phyloP scores from a whole-genome alignment of 345 rosid species.

The Geranium rotundifolium region DNA sequence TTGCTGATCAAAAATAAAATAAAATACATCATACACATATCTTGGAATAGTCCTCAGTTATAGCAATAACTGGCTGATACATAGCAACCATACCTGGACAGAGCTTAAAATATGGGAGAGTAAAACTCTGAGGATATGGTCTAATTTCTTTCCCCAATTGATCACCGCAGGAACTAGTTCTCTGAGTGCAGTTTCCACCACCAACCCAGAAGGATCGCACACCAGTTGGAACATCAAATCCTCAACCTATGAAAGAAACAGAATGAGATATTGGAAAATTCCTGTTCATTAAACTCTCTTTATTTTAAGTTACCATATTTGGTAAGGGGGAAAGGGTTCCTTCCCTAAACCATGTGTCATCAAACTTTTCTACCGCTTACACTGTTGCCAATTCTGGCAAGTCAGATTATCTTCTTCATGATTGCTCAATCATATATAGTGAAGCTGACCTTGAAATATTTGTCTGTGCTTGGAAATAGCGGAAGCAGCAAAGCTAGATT shows the following conservation, averaged over 20 bases:
- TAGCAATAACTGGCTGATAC: conserved; percentile 5
- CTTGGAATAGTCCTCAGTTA: not conserved
- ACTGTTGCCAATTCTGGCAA: conserved; percentile 60
- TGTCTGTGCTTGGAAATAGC: conserved; percentile 77
- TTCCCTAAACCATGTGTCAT: conserved; percentile 44
- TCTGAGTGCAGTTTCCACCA: conserved; percentile 76
- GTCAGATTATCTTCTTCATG: conserved; percentile 69
- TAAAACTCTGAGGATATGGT: conserved; percentile 58
- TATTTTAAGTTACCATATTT: conserved; percentile 26
- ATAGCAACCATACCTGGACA: conserved; percentile 54
- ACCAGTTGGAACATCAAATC: conserved; percentile 90
- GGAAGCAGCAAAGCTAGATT: conserved; percentile 94
- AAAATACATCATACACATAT: conserved; percentile 2
- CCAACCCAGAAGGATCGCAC: conserved; percentile 88
- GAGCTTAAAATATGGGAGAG: conserved; percentile 66
- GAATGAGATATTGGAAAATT: conserved; percentile 13
- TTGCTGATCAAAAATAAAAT: too few relatives aligned
- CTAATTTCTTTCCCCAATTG: conserved; percentile 80
- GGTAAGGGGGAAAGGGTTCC: conserved; percentile 31
- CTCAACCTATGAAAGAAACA: conserved; percentile 60
- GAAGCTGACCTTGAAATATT: conserved; percentile 99
- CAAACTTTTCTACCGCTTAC: conserved; percentile 72
- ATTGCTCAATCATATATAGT: conserved; percentile 65
- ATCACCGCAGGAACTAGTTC: conserved; percentile 78
- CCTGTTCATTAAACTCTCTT: conserved; percentile 5